Evolutionary conservation across 345 rosid genomes (phyloP), one percentile per base, ranked within the genome.

Genomic region (Eucalyptus coolabah): DNA sequence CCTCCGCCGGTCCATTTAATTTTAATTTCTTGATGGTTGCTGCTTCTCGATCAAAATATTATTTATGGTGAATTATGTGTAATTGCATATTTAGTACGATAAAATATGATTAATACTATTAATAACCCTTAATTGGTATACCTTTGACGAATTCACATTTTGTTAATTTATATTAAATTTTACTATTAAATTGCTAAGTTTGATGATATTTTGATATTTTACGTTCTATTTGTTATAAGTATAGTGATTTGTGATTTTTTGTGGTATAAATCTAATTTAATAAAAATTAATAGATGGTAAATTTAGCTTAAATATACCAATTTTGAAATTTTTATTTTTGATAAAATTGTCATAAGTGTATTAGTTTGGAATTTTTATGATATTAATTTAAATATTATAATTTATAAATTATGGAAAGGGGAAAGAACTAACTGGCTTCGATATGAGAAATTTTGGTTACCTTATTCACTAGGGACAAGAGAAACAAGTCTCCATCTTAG

Each of bases 301-400:
- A 63, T 63, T 63, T 13, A 1, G 7, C 0, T 0, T 13, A 12
- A 28, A 13, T 63, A 6, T 63, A 63, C 1, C 0, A 3, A 28
- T 63, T 63, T 63, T 14, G 16, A 6, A 5, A 0, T 28, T 63
- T 63, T 60, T 0, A 28, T 28, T 30, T 63, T 28, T 12, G 9
- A 13, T 63, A 63, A 63, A 63, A 28, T 28, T 63, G 1, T 63
- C 17, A 12, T 12, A 63, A 13, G 5, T 63, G 7, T 63, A 28
- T 14, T 13, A 12, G 1, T 28, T 63, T 63, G 4, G 1, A 2
- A 14, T 63, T 28, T 60, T 63, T 4, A 3, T 63, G 15, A 12
- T 28, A 63, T 63, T 6, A 63, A 63, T 0, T 0, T 1, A 53
- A 53, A 53, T 53, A 19, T 53, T 53, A 53, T 21, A 56, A 56